These are phyloP conservation scores for Alloteropsis semialata DNA, from an alignment of 176 grass and related monocot genomes.

Conservation along the genomic window DNA sequence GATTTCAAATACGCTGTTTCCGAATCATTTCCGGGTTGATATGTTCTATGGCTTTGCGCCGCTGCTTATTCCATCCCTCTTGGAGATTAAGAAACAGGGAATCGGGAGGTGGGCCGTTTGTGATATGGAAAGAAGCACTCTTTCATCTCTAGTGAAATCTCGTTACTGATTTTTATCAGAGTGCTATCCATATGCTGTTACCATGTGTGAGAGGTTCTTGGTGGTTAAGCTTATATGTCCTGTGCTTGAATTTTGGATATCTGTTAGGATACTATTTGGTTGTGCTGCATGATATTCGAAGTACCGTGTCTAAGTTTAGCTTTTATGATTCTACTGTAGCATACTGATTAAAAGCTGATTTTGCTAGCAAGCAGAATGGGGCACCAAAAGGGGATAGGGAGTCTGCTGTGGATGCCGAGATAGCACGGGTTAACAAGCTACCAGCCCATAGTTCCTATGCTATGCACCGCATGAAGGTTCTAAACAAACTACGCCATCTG, in stretches of 20 bases:
- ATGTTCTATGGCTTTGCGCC: neutral
- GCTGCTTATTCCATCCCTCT: neutral
- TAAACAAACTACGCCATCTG: constrained; percentile 82
- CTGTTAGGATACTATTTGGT: neutral
- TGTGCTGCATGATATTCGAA: neutral
- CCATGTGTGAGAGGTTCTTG: neutral
- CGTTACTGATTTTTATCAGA: neutral
- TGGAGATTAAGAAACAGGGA: neutral
- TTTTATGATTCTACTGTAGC: neutral
- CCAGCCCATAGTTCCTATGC: constrained; percentile 75
- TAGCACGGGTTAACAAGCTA: constrained; percentile 54
- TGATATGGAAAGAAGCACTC: neutral
- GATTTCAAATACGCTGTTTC: neutral
- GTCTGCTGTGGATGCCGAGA: constrained; percentile 52
- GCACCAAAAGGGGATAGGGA: constrained; percentile 39
- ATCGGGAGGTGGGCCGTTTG: neutral
- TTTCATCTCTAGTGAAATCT: neutral
- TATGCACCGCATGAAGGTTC: constrained; percentile 73
- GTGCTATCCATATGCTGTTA: neutral
- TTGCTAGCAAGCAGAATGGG: constrained; percentile 29
- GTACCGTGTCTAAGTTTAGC: neutral
- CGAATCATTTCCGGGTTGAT: neutral
- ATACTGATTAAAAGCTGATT: constrained; percentile 5
- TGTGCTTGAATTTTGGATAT: neutral
- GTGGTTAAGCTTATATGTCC: neutral